Base-by-base conservation (phyloP, 345 rosid genomes). In the Turritis glabra region DNA sequence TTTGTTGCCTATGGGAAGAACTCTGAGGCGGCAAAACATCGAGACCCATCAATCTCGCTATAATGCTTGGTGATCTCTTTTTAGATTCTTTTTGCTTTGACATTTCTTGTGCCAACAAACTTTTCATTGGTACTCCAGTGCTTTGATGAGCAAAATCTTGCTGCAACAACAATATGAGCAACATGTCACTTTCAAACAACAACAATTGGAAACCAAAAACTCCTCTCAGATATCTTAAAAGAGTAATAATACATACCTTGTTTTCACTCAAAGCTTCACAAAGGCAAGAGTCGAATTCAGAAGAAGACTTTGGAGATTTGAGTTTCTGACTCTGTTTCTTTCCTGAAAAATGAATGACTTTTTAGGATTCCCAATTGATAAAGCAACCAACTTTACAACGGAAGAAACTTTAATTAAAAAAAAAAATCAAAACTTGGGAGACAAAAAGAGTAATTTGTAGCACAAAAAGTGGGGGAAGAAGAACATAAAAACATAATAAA, bases 11-110 rank as follows among this genome's bases (percentile, higher is more conserved):
- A 17, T 75, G 81, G 53, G 82, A 70, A 71, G 81, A 75, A 69
- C 77, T 88, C 70, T 69, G 84, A 79, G 87, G 77, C 11, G 98
- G 97, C 80, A 89, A 60, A 37, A 88, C 95, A 54, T 96, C 98
- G 33, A 96, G 88, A 76, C 99, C 99, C 99, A 92, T 96, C 75
- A 96, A 75, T 72, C 93, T 82, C 5, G 95, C 99, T 77, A 96
- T 89, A 66, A 90, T 88, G 71, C 92, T 82, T 4, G 94, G 97
- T 52, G 97, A 73, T 68, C 91, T 85, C 66, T 82, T 86, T 73
- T 84, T 96, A 62, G 85, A 68, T 78, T 86, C 95, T 46, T 80
- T 80, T 53, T 90, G 96, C 82, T 76, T 86, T 4, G 89, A 82
- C 98, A 92, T 90, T 84, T 90, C 96, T 79, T 88, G 85, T 7